Evolutionary conservation across 352 stramenopile species (phyloP), one percentile per base, ranked within the genome.

Genomic region (Globisporangium rhizosaccharum): DNA sequence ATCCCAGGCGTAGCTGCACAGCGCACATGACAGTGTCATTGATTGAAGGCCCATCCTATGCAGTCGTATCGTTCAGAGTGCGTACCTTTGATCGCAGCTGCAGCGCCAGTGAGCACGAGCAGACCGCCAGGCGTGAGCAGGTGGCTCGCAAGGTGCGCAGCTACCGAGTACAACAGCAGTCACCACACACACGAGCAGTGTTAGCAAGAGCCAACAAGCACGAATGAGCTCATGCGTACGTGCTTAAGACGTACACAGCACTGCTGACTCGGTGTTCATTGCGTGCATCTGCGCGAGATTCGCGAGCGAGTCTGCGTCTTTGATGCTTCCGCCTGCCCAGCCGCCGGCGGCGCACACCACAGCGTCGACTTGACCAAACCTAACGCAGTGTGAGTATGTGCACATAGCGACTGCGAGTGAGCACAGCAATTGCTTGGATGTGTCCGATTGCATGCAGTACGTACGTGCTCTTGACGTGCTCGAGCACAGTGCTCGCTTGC

Each of bases 51-150:
- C 10, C 33, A 8, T 39, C 8, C 8, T 3, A 39, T 12, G 33
- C 1, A 61, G 5, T 53, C 49, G 4, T 9, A 41, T 4, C 28
- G 11, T 39, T 33, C 28, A 33, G 36, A 25, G 33, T 2, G 1
- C 36, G 28, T 58, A 86, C 76, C 75, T 54, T 86, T 73, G 7
- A 92, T 64, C 14, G 87, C 87, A n/a, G 88, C 85, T 4, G 81
- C 82, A 7, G 88, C 85, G 17, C 88, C 87, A 14, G 86, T 96
- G 26, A 96, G 67, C 20, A 96, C 82, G 20, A 96, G 71, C 20
- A 96, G 67, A 0, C 88, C 88, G 36, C 76, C 70, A 6, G 76
- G 68, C 8, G 68, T 70, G 45, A 96, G 60, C 50, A 79, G 61
- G 20, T 88, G 73, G 56, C 70, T 88, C 36, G 87, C 85, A 41